Conservation (phyloP, 129 eudicot genomes). For the Silybum marianum region DNA sequence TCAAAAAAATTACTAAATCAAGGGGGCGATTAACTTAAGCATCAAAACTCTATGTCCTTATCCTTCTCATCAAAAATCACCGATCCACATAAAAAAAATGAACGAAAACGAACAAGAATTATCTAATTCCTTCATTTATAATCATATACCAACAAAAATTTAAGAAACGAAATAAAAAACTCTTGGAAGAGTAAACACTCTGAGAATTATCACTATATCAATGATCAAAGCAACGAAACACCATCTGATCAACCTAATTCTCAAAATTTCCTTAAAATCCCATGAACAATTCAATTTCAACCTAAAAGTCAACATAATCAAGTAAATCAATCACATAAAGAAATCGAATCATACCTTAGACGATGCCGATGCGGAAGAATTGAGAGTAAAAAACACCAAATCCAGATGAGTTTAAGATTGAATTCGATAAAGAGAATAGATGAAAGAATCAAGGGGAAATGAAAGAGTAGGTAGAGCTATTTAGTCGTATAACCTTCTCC, state of each 20-base stretch:
- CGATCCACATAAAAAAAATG: slow-evolving; percentile 10
- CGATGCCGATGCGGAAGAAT: slow-evolving; percentile 35
- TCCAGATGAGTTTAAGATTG: slow-evolving; percentile 12
- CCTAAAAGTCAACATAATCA: slow-evolving; percentile 11
- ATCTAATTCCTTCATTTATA: background rate
- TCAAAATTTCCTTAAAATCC: background rate
- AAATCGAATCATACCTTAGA: slow-evolving; percentile 16
- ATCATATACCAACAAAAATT: background rate
- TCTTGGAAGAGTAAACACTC: slow-evolving; percentile 14
- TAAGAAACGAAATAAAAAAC: slow-evolving; percentile 2
- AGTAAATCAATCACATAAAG: slow-evolving; percentile 12
- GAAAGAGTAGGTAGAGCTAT: slow-evolving; percentile 25
- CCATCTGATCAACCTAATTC: slow-evolving; percentile 3
- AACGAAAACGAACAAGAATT: background rate
- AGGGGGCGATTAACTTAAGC: background rate
- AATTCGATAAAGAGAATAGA: too few species aligned
- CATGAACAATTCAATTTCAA: slow-evolving; percentile 11
- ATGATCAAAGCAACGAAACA: slow-evolving; percentile 7
- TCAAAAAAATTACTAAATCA: background rate
- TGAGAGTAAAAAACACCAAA: slow-evolving; percentile 11
- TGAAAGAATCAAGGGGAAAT: slow-evolving; percentile 19
- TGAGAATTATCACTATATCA: background rate
- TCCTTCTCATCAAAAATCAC: slow-evolving; percentile 13
- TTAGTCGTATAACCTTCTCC: too few species aligned
- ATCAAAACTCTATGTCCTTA: slow-evolving; percentile 1